A percentile compares a stretch with the other conserved stretches of the same genome.
Conservation (phyloP, 345 rosid species). For the Cochlearia excelsa region DNA sequence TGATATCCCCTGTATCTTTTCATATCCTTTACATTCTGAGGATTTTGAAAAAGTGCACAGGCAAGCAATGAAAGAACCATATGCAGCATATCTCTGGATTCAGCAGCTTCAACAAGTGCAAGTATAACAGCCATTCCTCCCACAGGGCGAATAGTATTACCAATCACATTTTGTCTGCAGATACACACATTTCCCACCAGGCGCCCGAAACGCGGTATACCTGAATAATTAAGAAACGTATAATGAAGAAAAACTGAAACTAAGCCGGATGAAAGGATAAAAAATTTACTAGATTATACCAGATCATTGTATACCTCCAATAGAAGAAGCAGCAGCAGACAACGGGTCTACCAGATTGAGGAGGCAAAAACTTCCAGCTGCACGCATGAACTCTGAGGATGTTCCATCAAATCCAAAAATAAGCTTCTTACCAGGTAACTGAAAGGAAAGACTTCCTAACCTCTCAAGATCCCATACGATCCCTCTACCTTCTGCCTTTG, state of each 20-base stretch:
- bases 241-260: constrained; percentile 14
- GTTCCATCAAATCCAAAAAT: constrained; percentile 98
- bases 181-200: constrained; percentile 77
- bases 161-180: constrained; percentile 86
- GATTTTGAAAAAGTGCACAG: constrained; percentile 88
- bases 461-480: constrained; percentile 99
- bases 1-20: constrained; percentile 95
- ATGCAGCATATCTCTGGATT: constrained; percentile 93
- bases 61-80: constrained; percentile 91
- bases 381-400: constrained; percentile 71
- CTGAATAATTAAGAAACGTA: constrained; percentile 40
- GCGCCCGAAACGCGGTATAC: constrained; percentile 97
- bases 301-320: constrained; percentile 65
- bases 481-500: constrained; percentile 94
- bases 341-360: constrained; percentile 96
- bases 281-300: constrained; percentile 6
- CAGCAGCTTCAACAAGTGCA: constrained; percentile 92
- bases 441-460: constrained; percentile 75
- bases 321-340: constrained; percentile 99
- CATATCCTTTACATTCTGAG: constrained; percentile 96
- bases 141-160: constrained; percentile 79
- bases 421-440: constrained; percentile 94
- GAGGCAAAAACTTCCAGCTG: constrained; percentile 74
- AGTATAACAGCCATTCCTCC: constrained; percentile 91
- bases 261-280: constrained; percentile 12